Evolutionary conservation across 2,329 filamentous ascomycete species (phyloP), one percentile per base, ranked within the genome.

Genomic region (Claviceps sp.): DNA sequence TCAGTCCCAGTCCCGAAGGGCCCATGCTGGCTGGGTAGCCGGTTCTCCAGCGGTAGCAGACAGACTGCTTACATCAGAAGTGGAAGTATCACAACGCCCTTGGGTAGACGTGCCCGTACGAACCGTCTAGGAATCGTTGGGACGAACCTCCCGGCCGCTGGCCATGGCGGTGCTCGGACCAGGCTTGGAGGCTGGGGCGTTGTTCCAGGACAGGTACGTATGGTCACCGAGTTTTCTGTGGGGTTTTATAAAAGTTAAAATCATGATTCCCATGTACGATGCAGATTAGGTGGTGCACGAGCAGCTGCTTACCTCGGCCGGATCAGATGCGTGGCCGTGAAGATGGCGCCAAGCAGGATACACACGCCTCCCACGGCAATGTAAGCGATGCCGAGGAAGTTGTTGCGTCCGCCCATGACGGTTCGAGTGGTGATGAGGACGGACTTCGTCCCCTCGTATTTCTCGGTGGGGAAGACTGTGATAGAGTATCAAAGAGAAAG

Each of bases 131-230:
- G 69, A 64, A 52, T 71, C 69, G 57, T 66, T 66, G 54, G 67
- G 66, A 59, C 71, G 74, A 55, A 74, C 52, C 52, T 83, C 76
- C 56, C 84, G 79, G 54, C 82, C 80, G 23, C 73, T 72, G 29
- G 75, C 71, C 61, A 72, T 65, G 54, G 69, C 74, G 14, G 71
- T 66, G 52, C 65, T 62, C 26, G 71, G 66, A 38, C 68, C 68
- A 9, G 68, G 61, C 61, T 73, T 73, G 55, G 66, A 57, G n/a
- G 68, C 59, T 2, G 76, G 74, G 1, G 70, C 71, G 53, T 80
- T 80, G 66, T 97, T 96, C 93, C 93, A 98, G 23, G 88, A 93
- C 47, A 98, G 78, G 66, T 98, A 97, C 8, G 89, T 96, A 68
- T 97, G 93, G 67, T 98, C 93, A 55, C 93, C 93, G 43, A 98